Evolutionary conservation across 2,329 filamentous ascomycete genomes (phyloP).

Genomic region (Eurotiales sp.): DNA sequence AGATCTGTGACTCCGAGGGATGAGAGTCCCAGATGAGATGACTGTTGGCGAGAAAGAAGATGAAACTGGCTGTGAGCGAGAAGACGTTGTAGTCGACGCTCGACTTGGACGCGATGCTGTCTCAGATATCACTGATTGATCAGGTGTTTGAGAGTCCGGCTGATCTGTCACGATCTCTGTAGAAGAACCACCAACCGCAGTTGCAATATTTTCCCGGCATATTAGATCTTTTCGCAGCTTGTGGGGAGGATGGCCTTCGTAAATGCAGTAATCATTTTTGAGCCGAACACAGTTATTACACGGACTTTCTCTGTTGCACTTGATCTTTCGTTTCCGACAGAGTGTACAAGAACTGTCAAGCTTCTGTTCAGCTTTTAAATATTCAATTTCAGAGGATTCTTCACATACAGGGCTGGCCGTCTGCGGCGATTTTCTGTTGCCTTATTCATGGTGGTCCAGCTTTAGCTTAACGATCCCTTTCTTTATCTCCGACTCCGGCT

Average conservation of each 20-base stretch:
- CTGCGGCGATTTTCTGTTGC: slow-evolving; percentile 36
- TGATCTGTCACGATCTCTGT: no score
- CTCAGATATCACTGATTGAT: not conserved
- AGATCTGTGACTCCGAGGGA: slow-evolving; percentile 21
- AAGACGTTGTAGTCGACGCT: not conserved
- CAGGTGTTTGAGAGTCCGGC: no score
- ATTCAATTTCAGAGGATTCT: slow-evolving; percentile 12
- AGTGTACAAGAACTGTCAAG: slow-evolving; percentile 54
- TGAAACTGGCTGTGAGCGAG: slow-evolving; percentile 3
- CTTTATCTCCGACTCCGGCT: no score
- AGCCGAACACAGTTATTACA: slow-evolving; percentile 58
- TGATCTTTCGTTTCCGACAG: slow-evolving; percentile 59
- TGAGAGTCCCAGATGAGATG: slow-evolving; percentile 18
- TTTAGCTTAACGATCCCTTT: no score
- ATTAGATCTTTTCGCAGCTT: not conserved
- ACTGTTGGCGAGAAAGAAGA: slow-evolving; percentile 8
- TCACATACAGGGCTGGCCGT: slow-evolving; percentile 43
- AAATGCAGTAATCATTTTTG: slow-evolving; percentile 52
- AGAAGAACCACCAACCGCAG: no score
- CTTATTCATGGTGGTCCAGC: slow-evolving; percentile 16
- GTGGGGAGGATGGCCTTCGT: slow-evolving; percentile 30
- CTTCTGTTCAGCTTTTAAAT: not conserved
- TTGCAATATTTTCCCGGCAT: no score
- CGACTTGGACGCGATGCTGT: not conserved
- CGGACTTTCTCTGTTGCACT: slow-evolving; percentile 57